phyloP scores from a whole-genome alignment of 768 basidiomycete species.

The Imleria badia region DNA sequence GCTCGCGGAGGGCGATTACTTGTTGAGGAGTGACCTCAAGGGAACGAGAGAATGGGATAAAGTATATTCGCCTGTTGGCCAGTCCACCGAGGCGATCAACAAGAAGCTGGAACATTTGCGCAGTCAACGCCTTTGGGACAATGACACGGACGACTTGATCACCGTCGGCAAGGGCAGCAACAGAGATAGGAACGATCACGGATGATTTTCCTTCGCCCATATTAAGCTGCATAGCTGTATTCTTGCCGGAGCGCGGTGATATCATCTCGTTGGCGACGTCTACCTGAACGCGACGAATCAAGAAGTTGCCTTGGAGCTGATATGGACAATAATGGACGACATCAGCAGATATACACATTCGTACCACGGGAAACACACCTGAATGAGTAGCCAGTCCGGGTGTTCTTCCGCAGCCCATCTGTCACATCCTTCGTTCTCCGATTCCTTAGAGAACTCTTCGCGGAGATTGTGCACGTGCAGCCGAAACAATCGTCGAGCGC shows the following conservation, averaged over 20 bases:
- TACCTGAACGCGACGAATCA: conserved; percentile 43
- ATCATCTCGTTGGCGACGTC: conserved; percentile 49
- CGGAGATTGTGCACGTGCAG: conserved; percentile 17
- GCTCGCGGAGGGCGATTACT: conserved; percentile 22
- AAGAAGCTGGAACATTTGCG: conserved; percentile 52
- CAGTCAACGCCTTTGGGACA: conserved; percentile 44
- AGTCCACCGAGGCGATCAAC: conserved; percentile 44
- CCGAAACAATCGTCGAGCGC: conserved; percentile 34
- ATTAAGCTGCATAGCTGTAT: conserved; percentile 48
- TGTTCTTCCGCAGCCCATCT: conserved; percentile 18
- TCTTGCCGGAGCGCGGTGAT: conserved; percentile 33
- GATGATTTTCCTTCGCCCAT: conserved; percentile 60
- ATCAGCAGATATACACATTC: not conserved
- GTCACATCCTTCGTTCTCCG: conserved; percentile 22
- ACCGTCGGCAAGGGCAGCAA: conserved; percentile 42
- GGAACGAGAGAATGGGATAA: conserved; percentile 49
- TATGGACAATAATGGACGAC: not conserved
- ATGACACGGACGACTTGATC: conserved; percentile 46
- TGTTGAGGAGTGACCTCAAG: conserved; percentile 19
- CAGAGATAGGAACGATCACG: conserved; percentile 46
- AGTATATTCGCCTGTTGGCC: conserved; percentile 45
- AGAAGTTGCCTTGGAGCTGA: conserved; percentile 47
- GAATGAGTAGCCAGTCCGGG: conserved; percentile 47
- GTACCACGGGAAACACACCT: conserved; percentile 28
- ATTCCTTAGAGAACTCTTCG: conserved; percentile 33